A percentile compares a stretch with the other conserved stretches of the same genome.
These are phyloP conservation scores for Raddia guianensis DNA, from an alignment of 176 grass and related monocot genomes.

Conservation along the genomic window DNA sequence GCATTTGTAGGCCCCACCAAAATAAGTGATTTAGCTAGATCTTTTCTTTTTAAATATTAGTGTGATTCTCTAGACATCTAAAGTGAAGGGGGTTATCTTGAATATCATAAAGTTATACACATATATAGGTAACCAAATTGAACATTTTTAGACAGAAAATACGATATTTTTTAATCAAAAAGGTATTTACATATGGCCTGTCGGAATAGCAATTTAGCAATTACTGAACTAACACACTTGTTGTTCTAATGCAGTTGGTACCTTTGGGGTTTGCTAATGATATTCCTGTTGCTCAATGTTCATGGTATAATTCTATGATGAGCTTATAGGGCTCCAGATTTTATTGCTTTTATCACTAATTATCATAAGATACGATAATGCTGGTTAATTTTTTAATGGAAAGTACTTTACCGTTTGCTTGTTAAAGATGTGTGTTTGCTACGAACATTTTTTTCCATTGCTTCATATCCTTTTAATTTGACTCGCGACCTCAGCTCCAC, in stretches of 20 bases:
- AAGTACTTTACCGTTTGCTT: background rate
- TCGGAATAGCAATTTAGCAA: background rate
- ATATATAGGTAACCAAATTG: background rate
- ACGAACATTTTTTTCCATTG: too few relatives aligned
- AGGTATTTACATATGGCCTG: background rate
- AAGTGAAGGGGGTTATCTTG: too few relatives aligned
- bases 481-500: too few relatives aligned
- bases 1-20: too few relatives aligned
- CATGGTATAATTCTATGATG: slow-evolving; percentile 45
- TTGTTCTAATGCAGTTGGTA: slow-evolving; percentile 70
- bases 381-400: background rate
- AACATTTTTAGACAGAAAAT: background rate
- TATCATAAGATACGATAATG: background rate
- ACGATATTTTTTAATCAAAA: background rate
- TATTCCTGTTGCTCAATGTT: slow-evolving; percentile 86
- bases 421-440: too few relatives aligned
- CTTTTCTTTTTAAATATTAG: too few relatives aligned
- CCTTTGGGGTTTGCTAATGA: slow-evolving; percentile 80
- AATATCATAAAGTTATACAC: too few relatives aligned
- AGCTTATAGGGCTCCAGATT: background rate
- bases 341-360: background rate
- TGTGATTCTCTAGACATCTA: too few relatives aligned
- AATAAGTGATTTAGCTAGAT: too few relatives aligned
- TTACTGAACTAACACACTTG: background rate
- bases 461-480: too few relatives aligned